Evolutionary conservation across 192 early-diverging fungal genomes (phyloP), one percentile per base, ranked within the genome.

Genomic region (Umbelopsis ramanniana): DNA sequence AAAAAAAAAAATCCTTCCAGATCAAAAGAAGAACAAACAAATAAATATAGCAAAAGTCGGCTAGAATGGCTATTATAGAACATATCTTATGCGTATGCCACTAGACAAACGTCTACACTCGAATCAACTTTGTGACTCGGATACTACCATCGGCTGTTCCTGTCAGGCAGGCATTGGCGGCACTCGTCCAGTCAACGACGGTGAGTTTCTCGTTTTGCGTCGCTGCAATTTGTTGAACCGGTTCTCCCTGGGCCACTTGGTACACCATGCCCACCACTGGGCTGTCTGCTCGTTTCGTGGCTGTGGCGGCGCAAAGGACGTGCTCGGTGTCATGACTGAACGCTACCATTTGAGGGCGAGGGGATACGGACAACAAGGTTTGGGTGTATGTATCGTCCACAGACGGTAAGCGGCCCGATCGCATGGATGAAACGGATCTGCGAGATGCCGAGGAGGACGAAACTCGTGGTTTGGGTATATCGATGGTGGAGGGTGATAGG

Each of bases 321-420:
- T 88, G 81, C 26, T 88, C 82, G 3, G 87, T 88, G 54, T 88
- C 87, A 23, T 66, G 78, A 72, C 81, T 85, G 69, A 86, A 88
- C 15, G 80, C 76, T 8, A 86, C 72, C 60, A 88, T 74, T 48
- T 84, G 83, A n/a, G 82, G 75, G 3, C 80, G 79, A 3, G 82
- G 77, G 43, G 69, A 35, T 33, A 66, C 35, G 6, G 75, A 68
- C 17, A 81, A 53, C 1, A 77, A 17, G 19, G 63, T 69, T 22
- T 77, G 75, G 6, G 67, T 77, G 17, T 74, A 72, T 21, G 67
- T 45, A 29, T 67, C 60, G 45, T 60, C 66, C 45, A 74, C 40
- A 10, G 63, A 47, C 2, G 47, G 48, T 11, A 71, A 60, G 12
- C 70, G 26, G 10, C 35, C 70, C 4, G 70, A 71, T 0, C 70